Conservation (phyloP, 140 eudicot genomes). For the Senecio squalidus region DNA sequence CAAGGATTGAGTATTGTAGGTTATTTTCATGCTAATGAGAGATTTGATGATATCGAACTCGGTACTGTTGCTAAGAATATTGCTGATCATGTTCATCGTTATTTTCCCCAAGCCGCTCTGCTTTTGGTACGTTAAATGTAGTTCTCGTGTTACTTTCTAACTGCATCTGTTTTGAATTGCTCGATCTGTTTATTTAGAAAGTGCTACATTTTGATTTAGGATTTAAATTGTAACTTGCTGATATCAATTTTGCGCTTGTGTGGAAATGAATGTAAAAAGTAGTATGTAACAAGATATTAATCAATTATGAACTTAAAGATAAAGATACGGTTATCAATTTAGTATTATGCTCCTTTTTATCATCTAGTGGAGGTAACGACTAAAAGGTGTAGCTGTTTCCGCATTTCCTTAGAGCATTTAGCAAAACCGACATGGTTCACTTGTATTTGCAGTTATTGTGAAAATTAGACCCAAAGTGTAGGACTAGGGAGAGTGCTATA, state of each 20-base stretch:
- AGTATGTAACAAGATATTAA: not conserved
- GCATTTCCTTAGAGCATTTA: not conserved
- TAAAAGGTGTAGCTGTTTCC: slow-evolving; percentile 1
- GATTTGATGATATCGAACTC: slow-evolving; percentile 79
- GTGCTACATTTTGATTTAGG: no score
- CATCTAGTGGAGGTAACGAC: no score
- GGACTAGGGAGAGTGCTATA: no score
- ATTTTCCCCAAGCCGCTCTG: slow-evolving; percentile 74
- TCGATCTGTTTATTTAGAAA: not conserved
- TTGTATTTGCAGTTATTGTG: no score
- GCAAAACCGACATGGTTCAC: no score
- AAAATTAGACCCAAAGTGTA: no score
- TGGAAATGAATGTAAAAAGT: slow-evolving; percentile 1
- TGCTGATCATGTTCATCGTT: slow-evolving; percentile 77
- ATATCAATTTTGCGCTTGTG: no score
- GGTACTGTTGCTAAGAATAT: slow-evolving; percentile 71
- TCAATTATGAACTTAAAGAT: not conserved
- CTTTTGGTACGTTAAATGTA: slow-evolving; percentile 78
- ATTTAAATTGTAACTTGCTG: no score
- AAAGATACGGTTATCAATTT: not conserved
- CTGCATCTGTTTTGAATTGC: not conserved
- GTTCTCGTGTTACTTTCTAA: not conserved
- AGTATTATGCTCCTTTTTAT: not conserved
- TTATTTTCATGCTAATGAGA: slow-evolving; percentile 92
- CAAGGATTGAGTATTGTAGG: slow-evolving; percentile 88